Base-by-base conservation (phyloP, 2,329 filamentous ascomycete species). In the Pestalotiopsis sp. region DNA sequence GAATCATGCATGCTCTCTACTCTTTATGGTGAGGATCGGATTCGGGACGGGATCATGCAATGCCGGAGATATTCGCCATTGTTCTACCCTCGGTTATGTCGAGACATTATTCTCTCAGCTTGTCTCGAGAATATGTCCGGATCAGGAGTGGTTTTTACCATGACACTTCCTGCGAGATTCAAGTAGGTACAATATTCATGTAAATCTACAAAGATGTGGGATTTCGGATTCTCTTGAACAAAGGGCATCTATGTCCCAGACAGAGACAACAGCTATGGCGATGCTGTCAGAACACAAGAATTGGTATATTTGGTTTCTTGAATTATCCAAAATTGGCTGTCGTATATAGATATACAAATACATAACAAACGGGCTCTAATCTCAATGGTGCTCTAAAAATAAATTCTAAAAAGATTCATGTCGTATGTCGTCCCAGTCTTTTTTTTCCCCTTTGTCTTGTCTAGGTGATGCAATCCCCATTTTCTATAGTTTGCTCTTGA, bases 401-500 rank as follows among this genome's bases (percentile, higher is more conserved):
- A 7, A 35, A 9, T 35, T 35, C 30, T 35, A 35, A 35, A 35
- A 35, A 35, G 6, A 9, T 17, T 52, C 44, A 52, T 52, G n/a
- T 52, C 44, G 44, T 52, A n/a, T 52, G 17, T 20, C 40, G 40
- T 48, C 40, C n/a, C 40, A 48, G 40, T 22, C 17, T 52, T 20
- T 48, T 48, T 22, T 59, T 38, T n/a, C n/a, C 24, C 10, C 40
- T 48, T n/a, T 52, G 44, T 52, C 44, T 52, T 35, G 30, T 35
- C 30, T 35, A 35, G 30, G 30, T 35, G 26, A 52, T 52, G 17
- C 13, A n/a, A n/a, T 24, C 24, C 13, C 14, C n/a, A 6, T 39
- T 3, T 35, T 61, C 67, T 76, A 87, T 73, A 88, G 75, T 78
- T 86, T 88, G 70, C 83, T 84, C 81, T 84, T 77, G 3, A 70